These are phyloP conservation scores for Crithidia mellificae DNA, from an alignment of 208 protist species.

Conservation along the genomic window DNA sequence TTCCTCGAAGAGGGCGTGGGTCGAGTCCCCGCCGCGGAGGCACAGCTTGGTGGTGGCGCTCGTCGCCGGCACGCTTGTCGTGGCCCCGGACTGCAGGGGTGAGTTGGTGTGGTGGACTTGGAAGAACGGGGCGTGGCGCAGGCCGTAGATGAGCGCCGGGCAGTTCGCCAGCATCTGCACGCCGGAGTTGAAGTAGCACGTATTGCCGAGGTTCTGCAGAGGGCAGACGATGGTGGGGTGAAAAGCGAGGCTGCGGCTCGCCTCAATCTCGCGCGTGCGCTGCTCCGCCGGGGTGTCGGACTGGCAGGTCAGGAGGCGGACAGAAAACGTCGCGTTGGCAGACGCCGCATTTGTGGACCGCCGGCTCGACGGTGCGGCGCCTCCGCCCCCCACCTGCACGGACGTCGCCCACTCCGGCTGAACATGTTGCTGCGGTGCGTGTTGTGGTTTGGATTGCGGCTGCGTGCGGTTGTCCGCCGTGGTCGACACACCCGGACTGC, in stretches of 20 bases:
- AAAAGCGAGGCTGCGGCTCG: constrained; percentile 31
- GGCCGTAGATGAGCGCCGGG: constrained; percentile 59
- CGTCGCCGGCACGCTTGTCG: neutral
- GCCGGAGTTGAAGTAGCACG: constrained; percentile 97
- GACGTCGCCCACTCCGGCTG: too few relatives aligned
- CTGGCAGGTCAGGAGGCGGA: constrained; percentile 15
- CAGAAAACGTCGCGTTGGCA: neutral
- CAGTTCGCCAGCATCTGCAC: constrained; percentile 95
- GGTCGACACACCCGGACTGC: constrained; percentile 1
- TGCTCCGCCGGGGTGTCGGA: constrained; percentile 15
- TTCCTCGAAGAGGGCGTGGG: constrained; percentile 49
- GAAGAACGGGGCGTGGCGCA: constrained; percentile 52
- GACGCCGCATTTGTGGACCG: neutral
- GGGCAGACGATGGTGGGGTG: constrained; percentile 73
- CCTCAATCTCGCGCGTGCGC: constrained; percentile 22
- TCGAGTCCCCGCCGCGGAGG: constrained; percentile 29
- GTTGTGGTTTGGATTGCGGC: too few relatives aligned
- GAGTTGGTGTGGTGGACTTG: constrained; percentile 1
- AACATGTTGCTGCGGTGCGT: too few relatives aligned
- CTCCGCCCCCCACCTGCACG: too few relatives aligned
- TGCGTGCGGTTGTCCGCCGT: neutral
- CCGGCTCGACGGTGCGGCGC: neutral
- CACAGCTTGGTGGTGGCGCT: constrained; percentile 25
- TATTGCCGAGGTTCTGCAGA: constrained; percentile 96
- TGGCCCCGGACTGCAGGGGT: constrained; percentile 1